A percentile compares a stretch with the other conserved stretches of the same genome.
These are phyloP conservation scores for Trypanosoma melophagium DNA, from an alignment of 208 protist species.

Conservation along the genomic window DNA sequence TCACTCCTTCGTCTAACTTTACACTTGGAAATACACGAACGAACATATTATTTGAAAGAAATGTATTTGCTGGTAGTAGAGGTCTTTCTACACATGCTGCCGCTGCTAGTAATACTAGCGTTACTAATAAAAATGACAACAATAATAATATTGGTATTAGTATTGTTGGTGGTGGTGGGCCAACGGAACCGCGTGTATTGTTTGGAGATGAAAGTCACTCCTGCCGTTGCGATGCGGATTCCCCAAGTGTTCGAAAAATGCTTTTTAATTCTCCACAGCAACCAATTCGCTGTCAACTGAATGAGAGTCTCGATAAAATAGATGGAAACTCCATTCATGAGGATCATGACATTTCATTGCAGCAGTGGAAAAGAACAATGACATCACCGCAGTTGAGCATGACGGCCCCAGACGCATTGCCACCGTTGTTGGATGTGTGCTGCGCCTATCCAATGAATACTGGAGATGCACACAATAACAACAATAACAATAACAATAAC, in stretches of 20 bases:
- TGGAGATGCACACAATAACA: not conserved
- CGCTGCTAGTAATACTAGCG: too few relatives aligned
- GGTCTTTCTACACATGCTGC: not conserved
- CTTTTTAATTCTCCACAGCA: constrained; percentile 17
- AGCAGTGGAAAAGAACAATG: not conserved
- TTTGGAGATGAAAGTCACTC: constrained; percentile 9
- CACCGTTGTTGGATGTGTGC: not conserved
- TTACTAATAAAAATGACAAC: too few relatives aligned
- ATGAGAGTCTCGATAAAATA: constrained; percentile 8
- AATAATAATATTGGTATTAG: too few relatives aligned
- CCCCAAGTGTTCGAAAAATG: constrained; percentile 14
- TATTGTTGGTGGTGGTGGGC: not conserved
- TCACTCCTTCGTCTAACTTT: constrained; percentile 1
- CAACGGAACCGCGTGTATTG: constrained; percentile 1
- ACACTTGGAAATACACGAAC: constrained; percentile 20
- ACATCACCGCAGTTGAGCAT: not conserved
- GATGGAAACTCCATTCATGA: not conserved
- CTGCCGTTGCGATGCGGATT: constrained; percentile 2
- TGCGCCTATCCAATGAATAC: not conserved
- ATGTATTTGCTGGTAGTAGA: not conserved
- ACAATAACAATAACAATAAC: too few relatives aligned
- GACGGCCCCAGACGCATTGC: not conserved
- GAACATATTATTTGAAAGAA: constrained; percentile 16
- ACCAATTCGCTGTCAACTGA: constrained; percentile 1
- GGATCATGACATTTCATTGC: not conserved